A percentile compares a stretch with the other conserved stretches of the same genome.
These are phyloP conservation scores for Leptographium radiaticola DNA, from an alignment of 2,329 filamentous ascomycete genomes.

Conservation along the genomic window DNA sequence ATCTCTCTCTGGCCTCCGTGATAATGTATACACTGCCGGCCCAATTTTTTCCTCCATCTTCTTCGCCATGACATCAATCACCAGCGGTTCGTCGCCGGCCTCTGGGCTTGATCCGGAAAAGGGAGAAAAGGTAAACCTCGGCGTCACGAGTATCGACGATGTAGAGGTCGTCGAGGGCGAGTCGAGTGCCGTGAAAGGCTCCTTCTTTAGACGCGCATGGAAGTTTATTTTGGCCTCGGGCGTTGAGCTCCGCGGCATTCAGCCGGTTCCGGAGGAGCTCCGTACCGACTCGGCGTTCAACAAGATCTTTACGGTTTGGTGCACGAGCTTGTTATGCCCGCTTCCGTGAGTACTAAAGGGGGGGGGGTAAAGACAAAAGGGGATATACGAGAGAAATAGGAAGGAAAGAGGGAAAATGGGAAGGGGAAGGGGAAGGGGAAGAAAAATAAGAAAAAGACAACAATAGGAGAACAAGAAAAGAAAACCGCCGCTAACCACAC, in stretches of 20 bases:
- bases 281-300: constrained; percentile 26
- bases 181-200: not conserved
- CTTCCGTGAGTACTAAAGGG: constrained; percentile 21
- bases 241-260: constrained; percentile 30
- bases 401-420: too few relatives aligned
- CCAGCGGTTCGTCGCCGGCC: not conserved
- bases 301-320: constrained; percentile 35
- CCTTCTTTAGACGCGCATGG: not conserved
- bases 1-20: not conserved
- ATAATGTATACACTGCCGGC: not conserved
- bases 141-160: not conserved
- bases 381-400: not conserved
- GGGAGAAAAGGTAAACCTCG: not conserved
- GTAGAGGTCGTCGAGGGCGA: not conserved
- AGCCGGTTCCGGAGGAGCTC: constrained; percentile 28
- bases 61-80: not conserved
- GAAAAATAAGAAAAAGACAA: too few relatives aligned
- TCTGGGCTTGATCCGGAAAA: not conserved
- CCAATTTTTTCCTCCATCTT: not conserved
- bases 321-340: constrained; percentile 33
- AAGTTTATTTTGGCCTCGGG: not conserved
- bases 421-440: too few relatives aligned
- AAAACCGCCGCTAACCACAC: not conserved
- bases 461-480: too few relatives aligned
- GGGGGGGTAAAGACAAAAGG: not conserved